These are phyloP conservation scores for Elongisporangium undulatum DNA, from an alignment of 352 stramenopile genomes.

Conservation along the genomic window DNA sequence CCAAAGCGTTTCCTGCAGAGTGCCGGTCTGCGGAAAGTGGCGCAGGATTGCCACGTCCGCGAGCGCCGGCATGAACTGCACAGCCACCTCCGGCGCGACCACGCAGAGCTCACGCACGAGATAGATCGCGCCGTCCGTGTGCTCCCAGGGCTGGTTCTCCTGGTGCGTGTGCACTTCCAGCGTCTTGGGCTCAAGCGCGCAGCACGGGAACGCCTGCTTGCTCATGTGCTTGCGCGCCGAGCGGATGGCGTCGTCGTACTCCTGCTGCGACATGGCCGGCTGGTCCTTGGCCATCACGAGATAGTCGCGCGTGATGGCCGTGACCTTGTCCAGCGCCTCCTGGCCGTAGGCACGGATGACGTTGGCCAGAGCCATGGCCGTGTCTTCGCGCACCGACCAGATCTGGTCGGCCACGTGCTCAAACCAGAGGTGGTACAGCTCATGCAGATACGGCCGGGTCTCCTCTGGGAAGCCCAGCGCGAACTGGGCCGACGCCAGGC, in stretches of 20 bases:
- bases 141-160: conserved; percentile 92
- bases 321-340: conserved; percentile 76
- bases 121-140: conserved; percentile 95
- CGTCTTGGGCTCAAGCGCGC: conserved; percentile 93
- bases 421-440: conserved; percentile 89
- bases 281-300: conserved; percentile 89
- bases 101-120: conserved; percentile 91
- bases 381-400: conserved; percentile 96
- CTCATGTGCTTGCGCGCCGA: conserved; percentile 90
- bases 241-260: conserved; percentile 91
- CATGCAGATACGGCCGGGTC: conserved; percentile 81
- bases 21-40: conserved; percentile 68
- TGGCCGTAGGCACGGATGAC: conserved; percentile 90
- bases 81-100: conserved; percentile 46
- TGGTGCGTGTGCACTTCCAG: conserved; percentile 84
- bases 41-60: conserved; percentile 73
- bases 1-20: conserved; percentile 82
- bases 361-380: conserved; percentile 92
- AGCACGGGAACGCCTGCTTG: conserved; percentile 94
- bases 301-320: conserved; percentile 56
- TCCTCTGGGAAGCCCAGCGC: conserved; percentile 84
- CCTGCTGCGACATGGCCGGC: conserved; percentile 88
- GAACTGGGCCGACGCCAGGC: conserved; percentile 83
- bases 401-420: conserved; percentile 96
- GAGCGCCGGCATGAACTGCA: conserved; percentile 47